Conservation (phyloP, 2,329 filamentous ascomycete genomes). For the Teratosphaeria pseudoeucalypti region DNA sequence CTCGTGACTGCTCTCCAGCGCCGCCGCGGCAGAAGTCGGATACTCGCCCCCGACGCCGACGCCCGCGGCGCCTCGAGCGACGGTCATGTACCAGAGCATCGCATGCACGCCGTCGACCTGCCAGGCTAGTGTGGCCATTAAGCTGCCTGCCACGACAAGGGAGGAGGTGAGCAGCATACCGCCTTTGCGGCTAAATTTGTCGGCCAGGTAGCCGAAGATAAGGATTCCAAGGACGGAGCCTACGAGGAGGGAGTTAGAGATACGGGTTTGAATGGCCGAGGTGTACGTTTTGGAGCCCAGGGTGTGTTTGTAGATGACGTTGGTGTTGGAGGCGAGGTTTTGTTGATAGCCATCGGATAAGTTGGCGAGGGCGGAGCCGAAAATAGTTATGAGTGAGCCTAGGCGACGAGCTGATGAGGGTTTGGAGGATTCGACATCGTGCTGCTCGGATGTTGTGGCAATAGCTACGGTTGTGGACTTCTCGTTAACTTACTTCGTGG, state of each 20-base stretch:
- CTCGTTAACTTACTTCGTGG: not conserved
- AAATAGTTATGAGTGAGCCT: slow-evolving; percentile 9
- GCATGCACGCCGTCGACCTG: slow-evolving; percentile 16
- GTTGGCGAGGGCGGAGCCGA: slow-evolving; percentile 21
- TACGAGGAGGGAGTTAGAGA: slow-evolving; percentile 26
- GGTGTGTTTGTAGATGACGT: slow-evolving; percentile 25
- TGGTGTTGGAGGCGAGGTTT: slow-evolving; percentile 24
- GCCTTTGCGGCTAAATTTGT: slow-evolving; percentile 36
- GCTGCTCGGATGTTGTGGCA: not conserved
- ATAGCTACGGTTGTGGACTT: not conserved
- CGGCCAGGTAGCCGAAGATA: slow-evolving; percentile 27
- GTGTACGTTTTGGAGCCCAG: slow-evolving; percentile 21
- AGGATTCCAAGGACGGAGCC: slow-evolving; percentile 31
- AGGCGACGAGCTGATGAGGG: not conserved
- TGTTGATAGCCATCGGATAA: slow-evolving; percentile 27
- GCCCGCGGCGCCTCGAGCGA: slow-evolving; percentile 37
- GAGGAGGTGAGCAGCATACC: slow-evolving; percentile 37
- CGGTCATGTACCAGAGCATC: slow-evolving; percentile 45
- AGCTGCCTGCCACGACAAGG: slow-evolving; percentile 36
- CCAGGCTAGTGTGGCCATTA: slow-evolving; percentile 26
- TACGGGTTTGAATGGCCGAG: slow-evolving; percentile 20
- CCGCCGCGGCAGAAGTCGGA: slow-evolving; percentile 38
- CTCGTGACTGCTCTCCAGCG: slow-evolving; percentile 41
- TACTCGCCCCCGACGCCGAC: slow-evolving; percentile 43
- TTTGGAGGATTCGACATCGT: not conserved